Conservation (phyloP, 2,329 filamentous ascomycete species). For the Fusarium veterinarium region DNA sequence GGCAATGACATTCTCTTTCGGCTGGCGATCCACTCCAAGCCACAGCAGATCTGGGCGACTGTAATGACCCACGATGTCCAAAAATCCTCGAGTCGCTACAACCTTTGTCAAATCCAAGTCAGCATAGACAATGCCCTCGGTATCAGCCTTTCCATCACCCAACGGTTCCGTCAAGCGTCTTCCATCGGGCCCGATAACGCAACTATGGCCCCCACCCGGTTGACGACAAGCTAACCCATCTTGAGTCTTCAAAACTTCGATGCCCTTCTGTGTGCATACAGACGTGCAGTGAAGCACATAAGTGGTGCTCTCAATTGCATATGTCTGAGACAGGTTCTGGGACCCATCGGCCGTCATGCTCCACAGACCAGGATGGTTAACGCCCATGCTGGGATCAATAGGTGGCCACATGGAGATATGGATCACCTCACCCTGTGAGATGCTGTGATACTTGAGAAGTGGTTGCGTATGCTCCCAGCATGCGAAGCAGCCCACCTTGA, state of each 20-base stretch:
- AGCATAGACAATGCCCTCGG: conserved; percentile 62
- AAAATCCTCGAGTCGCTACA: conserved; percentile 53
- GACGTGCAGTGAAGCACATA: conserved; percentile 59
- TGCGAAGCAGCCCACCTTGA: conserved; percentile 56
- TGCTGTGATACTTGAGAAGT: conserved; percentile 60
- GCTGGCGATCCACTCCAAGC: conserved; percentile 43
- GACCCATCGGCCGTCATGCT: conserved; percentile 51
- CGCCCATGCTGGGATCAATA: conserved; percentile 34
- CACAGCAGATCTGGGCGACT: conserved; percentile 55
- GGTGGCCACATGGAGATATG: conserved; percentile 62
- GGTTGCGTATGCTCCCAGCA: conserved; percentile 66
- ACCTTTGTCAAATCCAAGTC: conserved; percentile 60
- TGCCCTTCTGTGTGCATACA: conserved; percentile 55
- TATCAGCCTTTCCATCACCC: conserved; percentile 15
- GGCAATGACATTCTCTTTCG: conserved; percentile 29
- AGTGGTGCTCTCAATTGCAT: conserved; percentile 66
- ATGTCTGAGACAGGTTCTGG: conserved; percentile 60
- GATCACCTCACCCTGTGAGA: conserved; percentile 57
- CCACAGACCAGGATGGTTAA: conserved; percentile 42
- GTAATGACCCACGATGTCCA: conserved; percentile 53
- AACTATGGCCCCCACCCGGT: conserved; percentile 39
- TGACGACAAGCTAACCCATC: conserved; percentile 46
- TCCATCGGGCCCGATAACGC: conserved; percentile 41
- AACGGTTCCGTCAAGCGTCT: conserved; percentile 31
- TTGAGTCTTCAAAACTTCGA: conserved; percentile 55